Evolutionary conservation across 345 rosid genomes (phyloP), one percentile per base, ranked within the genome.

Genomic region (Microthlaspi erraticum): DNA sequence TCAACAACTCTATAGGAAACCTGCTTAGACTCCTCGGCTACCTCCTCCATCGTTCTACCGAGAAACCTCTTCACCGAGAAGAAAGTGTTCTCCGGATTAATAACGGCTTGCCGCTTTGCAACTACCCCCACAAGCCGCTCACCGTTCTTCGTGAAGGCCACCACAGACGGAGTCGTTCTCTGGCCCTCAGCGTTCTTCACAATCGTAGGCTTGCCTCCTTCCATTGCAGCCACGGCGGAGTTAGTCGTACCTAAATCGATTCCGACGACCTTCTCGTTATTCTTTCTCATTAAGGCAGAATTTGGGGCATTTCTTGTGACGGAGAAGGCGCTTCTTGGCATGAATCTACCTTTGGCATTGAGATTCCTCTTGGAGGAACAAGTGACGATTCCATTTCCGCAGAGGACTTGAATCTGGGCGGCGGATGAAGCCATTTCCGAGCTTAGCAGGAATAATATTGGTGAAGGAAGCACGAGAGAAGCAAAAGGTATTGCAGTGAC

Each of bases 201-300:
- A 49, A 94, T 94, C n/a, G 98, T 91, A 2, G 97, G 98, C 72
- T 94, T 89, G 23, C 99, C 99, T 54, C 99, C 99, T 76, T 94
- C 99, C 98, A 94, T 94, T 0, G 97, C 99, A 20, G 99, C 99
- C 41, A 89, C 98, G 0, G 97, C 98, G 5, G 99, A 94, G 66
- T 94, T 94, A 11, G 98, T 94, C 6, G 97, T 87, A 37, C 99
- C 98, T 60, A 90, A 68, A 79, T 95, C 99, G 61, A 95, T 95
- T 19, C 98, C 99, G 18, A 94, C 97, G 5, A 91, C 93, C 54
- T 94, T 94, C 85, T 94, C 99, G 53, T 78, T 83, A 52, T 59
- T 38, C 17, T 78, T 65, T 45, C 82, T 82, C 32, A 93, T 60
- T 58, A 87, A 86, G 4, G 92, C 82, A 10, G 83, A 76, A 42